Conservation (phyloP, 192 early-diverging fungal species). For the Podila verticillata region DNA sequence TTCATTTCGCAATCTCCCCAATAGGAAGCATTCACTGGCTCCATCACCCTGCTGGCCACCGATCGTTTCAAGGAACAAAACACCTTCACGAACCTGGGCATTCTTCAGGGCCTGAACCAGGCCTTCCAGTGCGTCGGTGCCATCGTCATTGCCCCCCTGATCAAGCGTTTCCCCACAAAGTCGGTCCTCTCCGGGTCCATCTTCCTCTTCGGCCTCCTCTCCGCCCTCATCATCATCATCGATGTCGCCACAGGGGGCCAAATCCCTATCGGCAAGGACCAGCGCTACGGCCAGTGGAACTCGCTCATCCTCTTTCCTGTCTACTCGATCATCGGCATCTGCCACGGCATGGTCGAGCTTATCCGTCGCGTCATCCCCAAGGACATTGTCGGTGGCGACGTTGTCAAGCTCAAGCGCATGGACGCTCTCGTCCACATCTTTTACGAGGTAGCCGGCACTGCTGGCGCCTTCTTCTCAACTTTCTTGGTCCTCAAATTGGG, state of each 20-base stretch:
- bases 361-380: constrained; percentile 68
- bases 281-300: constrained; percentile 49
- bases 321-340: constrained; percentile 60
- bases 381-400: constrained; percentile 71
- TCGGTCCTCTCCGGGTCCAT: constrained; percentile 56
- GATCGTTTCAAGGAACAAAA: constrained; percentile 17
- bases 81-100: constrained; percentile 1
- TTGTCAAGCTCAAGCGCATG: constrained; percentile 67
- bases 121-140: constrained; percentile 64
- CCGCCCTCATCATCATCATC: constrained; percentile 59
- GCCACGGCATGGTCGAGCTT: constrained; percentile 67
- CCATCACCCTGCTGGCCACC: constrained; percentile 9
- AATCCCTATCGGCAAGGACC: constrained; percentile 12
- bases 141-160: constrained; percentile 61
- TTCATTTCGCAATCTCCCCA: too few relatives aligned
- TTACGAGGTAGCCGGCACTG: constrained; percentile 69
- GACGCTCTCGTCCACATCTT: constrained; percentile 66
- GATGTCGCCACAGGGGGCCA: constrained; percentile 63
- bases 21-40: too few relatives aligned
- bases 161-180: constrained; percentile 53
- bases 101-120: constrained; percentile 54
- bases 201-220: constrained; percentile 52
- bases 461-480: constrained; percentile 62
- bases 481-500: constrained; percentile 57
- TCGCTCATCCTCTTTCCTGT: constrained; percentile 53